phyloP scores from a whole-genome alignment of 495 filamentous ascomycete species.

The Aspergillus baeticus region DNA sequence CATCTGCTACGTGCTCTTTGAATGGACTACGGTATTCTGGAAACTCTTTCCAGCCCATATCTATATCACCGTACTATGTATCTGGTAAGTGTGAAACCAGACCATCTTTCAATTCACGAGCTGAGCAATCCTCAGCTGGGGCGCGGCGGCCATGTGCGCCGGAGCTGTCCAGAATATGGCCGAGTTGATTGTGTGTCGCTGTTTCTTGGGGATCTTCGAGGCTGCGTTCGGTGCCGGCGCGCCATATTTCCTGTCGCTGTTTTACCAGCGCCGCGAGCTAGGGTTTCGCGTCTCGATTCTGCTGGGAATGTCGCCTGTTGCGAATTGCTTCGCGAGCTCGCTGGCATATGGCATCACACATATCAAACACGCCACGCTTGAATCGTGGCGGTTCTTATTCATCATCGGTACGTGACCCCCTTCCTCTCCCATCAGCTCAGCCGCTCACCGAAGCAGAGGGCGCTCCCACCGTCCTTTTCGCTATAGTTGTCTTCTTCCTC shows the following conservation, averaged over 20 bases:
- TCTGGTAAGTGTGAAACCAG: slow-evolving; percentile 28
- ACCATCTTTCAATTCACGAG: neutral
- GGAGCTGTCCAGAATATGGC: slow-evolving; percentile 53
- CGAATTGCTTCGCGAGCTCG: slow-evolving; percentile 72
- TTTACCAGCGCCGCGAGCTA: slow-evolving; percentile 70
- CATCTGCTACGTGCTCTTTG: slow-evolving; percentile 35
- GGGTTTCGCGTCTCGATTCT: slow-evolving; percentile 68
- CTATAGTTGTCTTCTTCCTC: slow-evolving; percentile 57
- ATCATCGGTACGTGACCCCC: slow-evolving; percentile 23
- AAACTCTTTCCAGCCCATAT: slow-evolving; percentile 55
- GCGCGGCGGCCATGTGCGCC: slow-evolving; percentile 50
- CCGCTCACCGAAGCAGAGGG: slow-evolving; percentile 54
- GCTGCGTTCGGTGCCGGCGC: slow-evolving; percentile 57
- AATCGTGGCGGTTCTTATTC: slow-evolving; percentile 30
- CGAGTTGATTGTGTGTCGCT: slow-evolving; percentile 56
- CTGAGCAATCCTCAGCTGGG: slow-evolving; percentile 30
- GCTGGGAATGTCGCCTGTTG: slow-evolving; percentile 68
- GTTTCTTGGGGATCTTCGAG: slow-evolving; percentile 60
- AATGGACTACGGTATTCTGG: slow-evolving; percentile 43
- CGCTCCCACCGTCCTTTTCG: slow-evolving; percentile 62
- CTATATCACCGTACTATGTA: slow-evolving; percentile 31
- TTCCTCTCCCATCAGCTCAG: neutral
- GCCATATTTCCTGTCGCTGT: slow-evolving; percentile 69
- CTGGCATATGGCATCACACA: slow-evolving; percentile 72
- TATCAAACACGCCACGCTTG: slow-evolving; percentile 19